A percentile compares a stretch with the other conserved stretches of the same genome.
Conservation (phyloP, 306 rosid genomes). For the Citrullus amarus region DNA sequence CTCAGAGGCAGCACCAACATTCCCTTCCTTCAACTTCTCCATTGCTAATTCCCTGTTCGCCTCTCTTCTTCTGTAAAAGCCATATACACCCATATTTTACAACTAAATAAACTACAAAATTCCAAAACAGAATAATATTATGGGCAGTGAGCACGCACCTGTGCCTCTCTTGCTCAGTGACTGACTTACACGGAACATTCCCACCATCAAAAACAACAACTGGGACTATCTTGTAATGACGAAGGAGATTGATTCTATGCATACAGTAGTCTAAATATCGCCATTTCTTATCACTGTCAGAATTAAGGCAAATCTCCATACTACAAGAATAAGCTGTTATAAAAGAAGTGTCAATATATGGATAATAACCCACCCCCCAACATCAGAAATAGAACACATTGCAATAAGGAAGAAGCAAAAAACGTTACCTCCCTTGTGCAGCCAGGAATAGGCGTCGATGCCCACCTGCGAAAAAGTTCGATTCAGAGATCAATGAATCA, state of each 20-base stretch:
- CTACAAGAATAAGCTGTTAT: constrained; percentile 84
- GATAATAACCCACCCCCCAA: neutral
- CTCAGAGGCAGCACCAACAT: constrained; percentile 63
- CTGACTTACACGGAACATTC: constrained; percentile 32
- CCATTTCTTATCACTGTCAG: constrained; percentile 45
- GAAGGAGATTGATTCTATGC: constrained; percentile 45
- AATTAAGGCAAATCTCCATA: constrained; percentile 75
- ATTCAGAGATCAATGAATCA: neutral
- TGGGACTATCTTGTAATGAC: constrained; percentile 32
- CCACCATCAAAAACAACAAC: constrained; percentile 55
- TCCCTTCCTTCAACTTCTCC: constrained; percentile 68
- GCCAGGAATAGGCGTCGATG: constrained; percentile 96
- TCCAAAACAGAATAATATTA: neutral
- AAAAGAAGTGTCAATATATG: neutral
- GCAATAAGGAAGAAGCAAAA: neutral
- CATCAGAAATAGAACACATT: neutral
- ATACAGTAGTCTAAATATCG: constrained; percentile 73
- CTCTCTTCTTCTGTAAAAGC: constrained; percentile 36
- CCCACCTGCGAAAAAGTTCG: constrained; percentile 56
- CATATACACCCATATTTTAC: neutral
- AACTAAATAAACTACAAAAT: neutral
- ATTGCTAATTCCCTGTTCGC: constrained; percentile 57
- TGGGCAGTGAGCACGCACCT: constrained; percentile 15
- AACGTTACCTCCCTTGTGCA: constrained; percentile 75
- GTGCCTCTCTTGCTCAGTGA: constrained; percentile 34